Base-by-base conservation (phyloP, 345 rosid species). In the Pistacia integerrima region DNA sequence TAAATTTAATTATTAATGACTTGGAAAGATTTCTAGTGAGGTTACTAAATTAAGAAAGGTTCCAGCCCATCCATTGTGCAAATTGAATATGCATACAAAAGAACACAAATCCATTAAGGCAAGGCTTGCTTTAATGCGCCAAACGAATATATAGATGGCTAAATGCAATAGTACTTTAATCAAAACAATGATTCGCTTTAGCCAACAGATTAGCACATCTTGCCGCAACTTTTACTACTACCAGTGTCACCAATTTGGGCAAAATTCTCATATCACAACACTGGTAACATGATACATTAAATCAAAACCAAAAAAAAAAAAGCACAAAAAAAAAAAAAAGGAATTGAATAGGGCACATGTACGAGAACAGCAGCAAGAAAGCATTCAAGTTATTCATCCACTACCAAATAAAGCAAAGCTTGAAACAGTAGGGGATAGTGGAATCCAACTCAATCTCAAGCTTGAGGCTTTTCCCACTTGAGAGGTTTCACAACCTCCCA, bases 401-500 rank as follows among this genome's bases (percentile, higher is more conserved):
- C 46, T 36, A 59, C 12, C 17, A 44, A n/a, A 63, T 57, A 57
- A 58, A 49, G 74, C 68, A 57, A 14, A 58, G 64, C 74, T 48
- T 28, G 70, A 76, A 76, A 57, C 33, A 54, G 77, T 54, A 14
- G 76, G 57, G 61, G 51, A 1, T 41, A 41, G 46, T 11, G 17
- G 59, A 20, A 54, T 65, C 55, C 18, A 41, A 66, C 1, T 72
- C n/a, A 57, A 70, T 38, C 68, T 80, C 59, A 81, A 77, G 85
- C 74, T 77, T 87, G 84, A 73, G 94, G 85, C 79, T 87, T 87
- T 73, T 90, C 94, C 85, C 90, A 88, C 85, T 90, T 88, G 68
- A 90, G 94, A 14, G 92, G 91, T 87, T 88, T 90, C 79, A 88
- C 92, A 46, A 86, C 90, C 82, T 90, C 94, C 94, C 94, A 90